Evolutionary conservation across 192 early-diverging fungal genomes (phyloP).

Genomic region (Phycomyces blakesleeanus): DNA sequence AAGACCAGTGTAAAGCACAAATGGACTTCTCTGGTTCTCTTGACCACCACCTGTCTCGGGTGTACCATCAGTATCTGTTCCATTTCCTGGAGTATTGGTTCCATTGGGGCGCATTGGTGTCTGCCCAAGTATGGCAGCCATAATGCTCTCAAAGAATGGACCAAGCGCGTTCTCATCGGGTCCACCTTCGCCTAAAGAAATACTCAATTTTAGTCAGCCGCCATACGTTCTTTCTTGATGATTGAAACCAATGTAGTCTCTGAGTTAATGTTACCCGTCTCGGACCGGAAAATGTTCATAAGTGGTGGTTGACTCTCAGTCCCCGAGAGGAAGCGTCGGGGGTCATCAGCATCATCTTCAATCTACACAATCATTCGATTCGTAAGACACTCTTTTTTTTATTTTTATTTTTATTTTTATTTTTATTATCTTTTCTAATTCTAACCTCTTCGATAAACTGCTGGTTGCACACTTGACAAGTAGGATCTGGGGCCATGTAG

Average conservation of each 20-base stretch:
- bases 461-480: conserved; percentile 69
- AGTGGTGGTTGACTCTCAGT: neutral
- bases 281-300: neutral
- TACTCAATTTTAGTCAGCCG: too few relatives aligned
- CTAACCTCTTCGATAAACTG: conserved; percentile 84
- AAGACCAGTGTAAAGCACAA: neutral
- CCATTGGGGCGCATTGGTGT: too few relatives aligned
- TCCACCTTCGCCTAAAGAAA: neutral
- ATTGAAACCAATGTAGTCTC: too few relatives aligned
- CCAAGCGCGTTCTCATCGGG: neutral
- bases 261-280: neutral
- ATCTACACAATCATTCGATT: neutral
- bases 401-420: neutral
- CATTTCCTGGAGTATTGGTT: too few relatives aligned
- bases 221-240: too few relatives aligned
- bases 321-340: conserved; percentile 14
- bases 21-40: neutral
- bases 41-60: neutral
- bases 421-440: neutral
- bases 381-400: neutral
- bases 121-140: neutral
- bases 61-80: neutral
- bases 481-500: conserved; percentile 74
- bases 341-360: conserved; percentile 10
- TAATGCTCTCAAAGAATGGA: neutral